These are phyloP conservation scores for Myriosclerotinia scirpicola DNA, from an alignment of 2,329 filamentous ascomycete genomes.

Conservation along the genomic window DNA sequence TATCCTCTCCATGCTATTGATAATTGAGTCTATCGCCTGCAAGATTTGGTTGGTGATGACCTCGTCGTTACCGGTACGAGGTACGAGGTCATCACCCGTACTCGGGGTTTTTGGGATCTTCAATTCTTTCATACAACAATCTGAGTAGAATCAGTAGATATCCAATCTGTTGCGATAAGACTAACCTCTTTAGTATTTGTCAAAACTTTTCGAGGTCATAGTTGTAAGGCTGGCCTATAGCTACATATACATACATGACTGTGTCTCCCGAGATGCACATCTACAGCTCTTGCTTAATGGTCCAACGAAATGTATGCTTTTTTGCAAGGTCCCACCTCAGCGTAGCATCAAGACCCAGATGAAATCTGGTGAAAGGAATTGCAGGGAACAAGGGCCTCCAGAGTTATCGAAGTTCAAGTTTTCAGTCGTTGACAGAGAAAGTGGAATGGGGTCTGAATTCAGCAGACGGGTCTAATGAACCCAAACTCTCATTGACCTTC, in stretches of 20 bases:
- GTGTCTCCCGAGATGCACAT: not conserved
- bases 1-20: not conserved
- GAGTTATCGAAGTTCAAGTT: not conserved
- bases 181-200: not conserved
- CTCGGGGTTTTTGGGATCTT: not conserved
- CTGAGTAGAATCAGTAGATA: not conserved
- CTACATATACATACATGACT: not conserved
- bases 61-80: too few relatives aligned
- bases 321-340: not conserved
- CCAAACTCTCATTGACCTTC: not conserved
- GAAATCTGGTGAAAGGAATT: not conserved
- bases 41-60: not conserved
- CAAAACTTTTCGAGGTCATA: not conserved
- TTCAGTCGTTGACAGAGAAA: not conserved
- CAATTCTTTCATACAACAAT: not conserved
- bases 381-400: not conserved
- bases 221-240: not conserved
- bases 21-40: not conserved
- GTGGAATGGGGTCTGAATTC: not conserved
- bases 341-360: not conserved
- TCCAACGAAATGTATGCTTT: not conserved
- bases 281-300: not conserved
- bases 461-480: not conserved
- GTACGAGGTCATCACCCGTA: too few relatives aligned
- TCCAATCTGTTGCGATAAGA: not conserved